Conservation (phyloP, 1,139 yeast genomes). For the Geotrichum restrictum region DNA sequence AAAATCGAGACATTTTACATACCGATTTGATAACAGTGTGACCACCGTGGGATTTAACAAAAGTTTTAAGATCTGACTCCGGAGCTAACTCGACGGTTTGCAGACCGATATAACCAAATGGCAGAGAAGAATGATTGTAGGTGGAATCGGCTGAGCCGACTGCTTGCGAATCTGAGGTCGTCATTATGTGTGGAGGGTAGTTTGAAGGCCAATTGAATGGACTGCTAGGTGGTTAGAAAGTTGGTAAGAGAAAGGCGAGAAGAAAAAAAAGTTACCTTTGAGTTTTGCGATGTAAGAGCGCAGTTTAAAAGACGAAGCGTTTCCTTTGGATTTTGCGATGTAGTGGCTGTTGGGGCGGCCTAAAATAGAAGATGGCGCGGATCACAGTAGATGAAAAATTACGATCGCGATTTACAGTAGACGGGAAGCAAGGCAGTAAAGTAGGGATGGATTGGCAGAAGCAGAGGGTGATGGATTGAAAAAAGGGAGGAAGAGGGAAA, state of each 20-base stretch:
- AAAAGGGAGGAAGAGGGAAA: neutral
- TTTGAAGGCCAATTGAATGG: constrained; percentile 11
- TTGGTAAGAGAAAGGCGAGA: neutral
- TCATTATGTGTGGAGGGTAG: neutral
- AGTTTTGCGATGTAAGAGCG: too few species aligned
- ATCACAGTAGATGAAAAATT: too few species aligned
- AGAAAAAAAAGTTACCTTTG: too few species aligned
- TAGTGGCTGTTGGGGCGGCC: neutral
- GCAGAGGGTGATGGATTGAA: neutral
- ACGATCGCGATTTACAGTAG: too few species aligned
- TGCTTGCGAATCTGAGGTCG: constrained; percentile 11
- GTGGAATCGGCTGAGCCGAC: constrained; percentile 5
- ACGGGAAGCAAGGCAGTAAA: too few species aligned
- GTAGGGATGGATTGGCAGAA: neutral
- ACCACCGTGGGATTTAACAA: constrained; percentile 82
- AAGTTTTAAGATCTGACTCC: constrained; percentile 71
- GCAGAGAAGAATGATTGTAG: constrained; percentile 42
- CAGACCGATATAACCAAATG: constrained; percentile 74
- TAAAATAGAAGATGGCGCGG: neutral
- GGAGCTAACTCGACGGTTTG: constrained; percentile 73
- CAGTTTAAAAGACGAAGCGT: too few species aligned
- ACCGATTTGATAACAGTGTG: constrained; percentile 84
- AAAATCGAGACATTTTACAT: constrained; percentile 22
- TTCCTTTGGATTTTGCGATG: neutral
- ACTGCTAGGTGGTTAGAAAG: neutral